phyloP scores from a whole-genome alignment of 2,329 filamentous ascomycete species.

The Geosmithia morbida region DNA sequence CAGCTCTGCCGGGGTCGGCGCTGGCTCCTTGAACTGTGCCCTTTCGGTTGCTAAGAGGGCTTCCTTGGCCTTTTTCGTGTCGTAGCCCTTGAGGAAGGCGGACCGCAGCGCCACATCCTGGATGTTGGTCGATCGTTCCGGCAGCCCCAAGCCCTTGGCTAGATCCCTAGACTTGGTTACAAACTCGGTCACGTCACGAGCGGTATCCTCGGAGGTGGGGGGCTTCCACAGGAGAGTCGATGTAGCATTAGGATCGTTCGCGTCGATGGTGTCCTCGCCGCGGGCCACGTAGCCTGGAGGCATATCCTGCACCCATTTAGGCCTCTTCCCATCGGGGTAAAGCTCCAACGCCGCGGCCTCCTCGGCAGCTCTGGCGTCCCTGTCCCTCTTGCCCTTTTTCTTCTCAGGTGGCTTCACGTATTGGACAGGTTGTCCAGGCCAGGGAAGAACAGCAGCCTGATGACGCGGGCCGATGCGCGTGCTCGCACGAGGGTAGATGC shows the following conservation, averaged over 20 bases:
- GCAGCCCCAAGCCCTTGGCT: slow-evolving; percentile 53
- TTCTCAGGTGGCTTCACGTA: slow-evolving; percentile 79
- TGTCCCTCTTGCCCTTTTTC: slow-evolving; percentile 72
- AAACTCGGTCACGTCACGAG: slow-evolving; percentile 58
- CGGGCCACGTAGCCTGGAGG: slow-evolving; percentile 73
- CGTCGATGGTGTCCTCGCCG: slow-evolving; percentile 58
- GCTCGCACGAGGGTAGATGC: slow-evolving; percentile 90
- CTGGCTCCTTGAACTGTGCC: slow-evolving; percentile 70
- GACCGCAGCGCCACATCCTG: slow-evolving; percentile 69
- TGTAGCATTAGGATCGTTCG: slow-evolving; percentile 58
- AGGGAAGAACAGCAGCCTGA: slow-evolving; percentile 72
- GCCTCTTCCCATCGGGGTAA: slow-evolving; percentile 62
- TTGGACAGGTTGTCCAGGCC: slow-evolving; percentile 78
- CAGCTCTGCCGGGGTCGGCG: slow-evolving; percentile 60
- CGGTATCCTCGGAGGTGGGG: slow-evolving; percentile 41
- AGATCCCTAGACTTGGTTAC: slow-evolving; percentile 53
- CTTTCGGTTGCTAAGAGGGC: slow-evolving; percentile 54
- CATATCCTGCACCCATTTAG: slow-evolving; percentile 89
- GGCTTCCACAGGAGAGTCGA: slow-evolving; percentile 69
- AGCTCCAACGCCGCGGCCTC: slow-evolving; percentile 77
- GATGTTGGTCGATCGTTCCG: slow-evolving; percentile 69
- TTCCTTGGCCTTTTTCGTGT: slow-evolving; percentile 55
- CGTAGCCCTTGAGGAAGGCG: slow-evolving; percentile 57
- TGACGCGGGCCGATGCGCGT: slow-evolving; percentile 84
- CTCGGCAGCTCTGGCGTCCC: slow-evolving; percentile 64